Percentiles rank a stretch among this genome's conserved stretches.
phyloP scores from a whole-genome alignment of 179 eudicot genomes.

The Nepenthes alata region DNA sequence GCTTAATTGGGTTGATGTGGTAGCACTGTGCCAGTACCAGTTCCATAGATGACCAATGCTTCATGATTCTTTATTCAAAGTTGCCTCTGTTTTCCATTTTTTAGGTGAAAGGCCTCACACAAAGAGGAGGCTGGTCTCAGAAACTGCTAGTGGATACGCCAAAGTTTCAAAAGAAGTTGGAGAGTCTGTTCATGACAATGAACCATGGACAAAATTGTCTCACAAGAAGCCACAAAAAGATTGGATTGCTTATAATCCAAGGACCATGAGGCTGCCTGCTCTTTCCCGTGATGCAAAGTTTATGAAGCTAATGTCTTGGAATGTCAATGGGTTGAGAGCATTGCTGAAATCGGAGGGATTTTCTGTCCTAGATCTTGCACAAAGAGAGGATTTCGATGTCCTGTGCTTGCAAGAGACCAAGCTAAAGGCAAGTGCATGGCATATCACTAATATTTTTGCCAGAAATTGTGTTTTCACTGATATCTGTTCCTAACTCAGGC shows the following conservation, averaged over 20 bases:
- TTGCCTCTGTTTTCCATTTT: background rate
- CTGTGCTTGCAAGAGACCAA: conserved; percentile 97
- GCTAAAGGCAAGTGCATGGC: conserved; percentile 47
- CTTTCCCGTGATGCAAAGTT: conserved; percentile 34
- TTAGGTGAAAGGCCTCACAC: conserved; percentile 32
- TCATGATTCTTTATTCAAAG: too few species aligned
- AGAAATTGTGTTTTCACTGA: background rate
- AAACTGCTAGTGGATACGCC: conserved; percentile 21
- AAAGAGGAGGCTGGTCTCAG: conserved; percentile 27
- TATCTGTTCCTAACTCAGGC: too few species aligned
- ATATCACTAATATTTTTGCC: background rate
- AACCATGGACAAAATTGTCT: conserved; percentile 81
- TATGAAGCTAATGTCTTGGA: conserved; percentile 86
- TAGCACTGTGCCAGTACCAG: background rate
- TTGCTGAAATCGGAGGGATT: conserved; percentile 59
- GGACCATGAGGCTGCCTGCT: conserved; percentile 77
- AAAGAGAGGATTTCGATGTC: conserved; percentile 85
- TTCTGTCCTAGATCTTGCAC: conserved; percentile 69
- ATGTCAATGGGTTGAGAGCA: conserved; percentile 94
- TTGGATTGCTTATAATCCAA: conserved; percentile 83
- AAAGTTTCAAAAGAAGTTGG: conserved; percentile 27
- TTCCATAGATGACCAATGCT: background rate
- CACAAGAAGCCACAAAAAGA: conserved; percentile 93
- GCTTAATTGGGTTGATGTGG: background rate
- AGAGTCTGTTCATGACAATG: conserved; percentile 27